These are phyloP conservation scores for Monosporascus sp. DNA, from an alignment of 2,329 filamentous ascomycete genomes.

Conservation along the genomic window DNA sequence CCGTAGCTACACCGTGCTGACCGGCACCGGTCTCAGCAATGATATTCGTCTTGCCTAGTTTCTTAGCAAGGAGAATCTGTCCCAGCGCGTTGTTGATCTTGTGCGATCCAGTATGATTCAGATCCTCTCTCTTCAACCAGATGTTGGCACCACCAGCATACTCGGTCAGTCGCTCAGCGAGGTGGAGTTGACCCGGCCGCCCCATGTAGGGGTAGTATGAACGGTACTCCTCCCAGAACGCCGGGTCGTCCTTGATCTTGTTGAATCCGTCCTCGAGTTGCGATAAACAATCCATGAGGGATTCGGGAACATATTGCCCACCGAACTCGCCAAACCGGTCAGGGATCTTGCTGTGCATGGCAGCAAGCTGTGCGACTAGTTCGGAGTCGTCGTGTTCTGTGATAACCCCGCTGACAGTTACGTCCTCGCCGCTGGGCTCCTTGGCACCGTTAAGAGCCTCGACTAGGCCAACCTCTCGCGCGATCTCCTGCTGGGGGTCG, in stretches of 20 bases:
- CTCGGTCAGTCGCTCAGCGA: conserved; percentile 82
- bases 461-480: conserved; percentile 63
- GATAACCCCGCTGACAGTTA: conserved; percentile 66
- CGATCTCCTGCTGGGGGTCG: conserved; percentile 33
- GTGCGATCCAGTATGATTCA: conserved; percentile 96
- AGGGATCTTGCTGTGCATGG: conserved; percentile 74
- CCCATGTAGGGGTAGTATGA: conserved; percentile 98
- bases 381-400: conserved; percentile 46
- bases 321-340: conserved; percentile 93
- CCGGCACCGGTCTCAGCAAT: conserved; percentile 97
- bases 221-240: conserved; percentile 95
- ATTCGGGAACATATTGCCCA: conserved; percentile 95
- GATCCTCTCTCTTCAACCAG: conserved; percentile 95
- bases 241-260: conserved; percentile 75
- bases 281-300: conserved; percentile 91
- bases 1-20: conserved; percentile 95
- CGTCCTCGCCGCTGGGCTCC: conserved; percentile 51
- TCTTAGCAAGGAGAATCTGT: conserved; percentile 78
- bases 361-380: conserved; percentile 78
- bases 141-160: conserved; percentile 89
- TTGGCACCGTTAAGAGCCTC: conserved; percentile 60
- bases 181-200: conserved; percentile 83
- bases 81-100: conserved; percentile 99
- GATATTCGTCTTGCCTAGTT: conserved; percentile 91
- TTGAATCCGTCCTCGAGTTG: conserved; percentile 91